Base-by-base conservation (phyloP, 2,329 filamentous ascomycete species). In the Amylocarpus encephaloides region DNA sequence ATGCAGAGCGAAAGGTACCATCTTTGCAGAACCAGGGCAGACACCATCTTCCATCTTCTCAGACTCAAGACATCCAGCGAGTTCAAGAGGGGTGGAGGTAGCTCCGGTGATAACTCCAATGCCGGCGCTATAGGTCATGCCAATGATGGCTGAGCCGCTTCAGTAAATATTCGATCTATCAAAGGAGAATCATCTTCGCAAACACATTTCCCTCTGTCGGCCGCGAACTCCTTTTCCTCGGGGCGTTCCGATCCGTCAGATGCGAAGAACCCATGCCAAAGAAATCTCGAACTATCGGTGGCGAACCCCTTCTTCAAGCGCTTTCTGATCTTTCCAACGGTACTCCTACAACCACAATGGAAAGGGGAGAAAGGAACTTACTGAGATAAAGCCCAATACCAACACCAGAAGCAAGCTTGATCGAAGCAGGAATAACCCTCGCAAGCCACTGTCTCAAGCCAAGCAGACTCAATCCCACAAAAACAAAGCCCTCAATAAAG, bases 361-460 rank as follows among this genome's bases (percentile, higher is more conserved):
- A 29, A 12, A 33, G 12, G 11, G 5, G 5, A 33, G 33, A 19
- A 13, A 12, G 10, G 1, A 32, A 45, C 49, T 43, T 41, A 51
- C 49, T 55, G 15, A 54, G 73, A 67, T 91, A 93, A 1, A 94
- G 73, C 19, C 88, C 88, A 59, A 93, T 93, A 51, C 88, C 88
- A 46, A 88, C 86, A 57, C 86, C 85, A n/a, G 86, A 91, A 15
- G 88, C 88, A 46, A 92, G 78, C 69, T 93, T 94, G 71, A 94
- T 91, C 44, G 83, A 88, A 32, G 80, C 77, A 1, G 88, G 88
- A 55, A 93, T 88, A 43, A 85, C 83, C 57, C 87, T 81, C 10
- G 88, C 88, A 19, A 94, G 79, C 88, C 88, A 93, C 66, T 93
- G 88, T 7, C 88, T 85, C 72, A 94, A 77, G 34, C 88, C 88